Evolutionary conservation across 2,329 filamentous ascomycete species (phyloP).

Genomic region (Mycogone perniciosa): DNA sequence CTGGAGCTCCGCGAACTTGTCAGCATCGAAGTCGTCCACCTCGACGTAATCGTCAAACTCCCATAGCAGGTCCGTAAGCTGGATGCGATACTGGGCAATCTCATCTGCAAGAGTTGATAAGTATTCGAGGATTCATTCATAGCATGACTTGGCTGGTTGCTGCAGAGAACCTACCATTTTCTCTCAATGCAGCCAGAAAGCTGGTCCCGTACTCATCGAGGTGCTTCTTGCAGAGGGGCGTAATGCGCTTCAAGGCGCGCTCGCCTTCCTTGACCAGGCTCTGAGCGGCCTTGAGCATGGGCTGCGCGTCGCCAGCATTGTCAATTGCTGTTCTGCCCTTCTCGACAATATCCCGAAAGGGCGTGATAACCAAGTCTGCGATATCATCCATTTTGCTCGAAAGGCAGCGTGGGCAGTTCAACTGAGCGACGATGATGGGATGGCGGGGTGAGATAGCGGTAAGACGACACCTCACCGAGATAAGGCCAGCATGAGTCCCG

Average conservation of each 20-base stretch:
- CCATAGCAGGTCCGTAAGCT: conserved; percentile 46
- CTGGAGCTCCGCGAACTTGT: conserved; percentile 44
- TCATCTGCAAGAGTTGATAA: conserved; percentile 33
- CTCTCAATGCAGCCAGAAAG: conserved; percentile 47
- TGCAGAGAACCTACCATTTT: conserved; percentile 40
- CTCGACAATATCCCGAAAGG: conserved; percentile 47
- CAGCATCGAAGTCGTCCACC: conserved; percentile 42
- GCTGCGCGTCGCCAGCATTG: conserved; percentile 39
- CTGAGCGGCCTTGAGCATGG: conserved; percentile 46
- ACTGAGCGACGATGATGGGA: not conserved
- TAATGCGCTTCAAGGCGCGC: conserved; percentile 43
- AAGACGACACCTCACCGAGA: not conserved
- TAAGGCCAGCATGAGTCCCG: not conserved
- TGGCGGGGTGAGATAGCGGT: conserved; percentile 4
- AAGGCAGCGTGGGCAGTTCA: not conserved
- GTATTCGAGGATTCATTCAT: too few relatives aligned
- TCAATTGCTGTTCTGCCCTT: conserved; percentile 42
- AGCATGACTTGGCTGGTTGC: too few relatives aligned
- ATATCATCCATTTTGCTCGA: conserved; percentile 32
- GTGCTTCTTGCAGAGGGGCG: conserved; percentile 44
- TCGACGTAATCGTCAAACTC: conserved; percentile 52
- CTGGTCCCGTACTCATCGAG: conserved; percentile 42
- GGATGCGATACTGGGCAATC: conserved; percentile 41
- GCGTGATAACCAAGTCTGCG: conserved; percentile 40
- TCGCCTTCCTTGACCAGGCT: conserved; percentile 43